phyloP scores from a whole-genome alignment of 2,329 filamentous ascomycete genomes.

The Pseudohalonectria lignicola region DNA sequence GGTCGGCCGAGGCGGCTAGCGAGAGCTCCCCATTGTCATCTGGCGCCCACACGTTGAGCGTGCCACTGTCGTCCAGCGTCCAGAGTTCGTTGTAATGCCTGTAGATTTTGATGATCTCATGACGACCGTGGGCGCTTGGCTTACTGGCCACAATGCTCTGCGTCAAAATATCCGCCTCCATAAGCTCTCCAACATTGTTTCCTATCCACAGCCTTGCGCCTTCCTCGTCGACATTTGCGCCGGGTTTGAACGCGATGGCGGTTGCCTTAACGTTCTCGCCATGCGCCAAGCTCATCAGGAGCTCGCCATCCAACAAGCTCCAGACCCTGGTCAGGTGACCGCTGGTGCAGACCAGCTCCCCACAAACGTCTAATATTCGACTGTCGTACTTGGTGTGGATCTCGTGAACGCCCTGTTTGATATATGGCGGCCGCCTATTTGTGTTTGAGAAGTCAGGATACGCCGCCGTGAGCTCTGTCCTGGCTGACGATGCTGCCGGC shows the following conservation, averaged over 20 bases:
- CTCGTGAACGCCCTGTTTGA: conserved; percentile 61
- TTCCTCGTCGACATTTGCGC: conserved; percentile 65
- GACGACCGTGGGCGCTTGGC: conserved; percentile 61
- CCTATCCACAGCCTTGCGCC: conserved; percentile 81
- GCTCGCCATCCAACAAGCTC: conserved; percentile 72
- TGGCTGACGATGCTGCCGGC: conserved; percentile 19
- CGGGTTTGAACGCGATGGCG: conserved; percentile 77
- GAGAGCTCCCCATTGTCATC: conserved; percentile 62
- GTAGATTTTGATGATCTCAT: conserved; percentile 75
- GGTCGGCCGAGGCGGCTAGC: conserved; percentile 57
- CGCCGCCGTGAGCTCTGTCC: conserved; percentile 42
- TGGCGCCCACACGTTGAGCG: conserved; percentile 77
- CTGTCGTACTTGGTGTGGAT: conserved; percentile 82
- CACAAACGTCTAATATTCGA: conserved; percentile 76
- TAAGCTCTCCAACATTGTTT: conserved; percentile 75
- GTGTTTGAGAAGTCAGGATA: conserved; percentile 79
- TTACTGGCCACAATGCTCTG: conserved; percentile 61
- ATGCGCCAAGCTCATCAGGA: conserved; percentile 70
- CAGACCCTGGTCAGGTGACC: conserved; percentile 82
- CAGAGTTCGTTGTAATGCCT: conserved; percentile 83
- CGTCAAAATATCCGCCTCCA: conserved; percentile 74
- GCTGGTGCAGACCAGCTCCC: conserved; percentile 75
- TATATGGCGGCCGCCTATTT: conserved; percentile 72
- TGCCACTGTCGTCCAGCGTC: conserved; percentile 85
- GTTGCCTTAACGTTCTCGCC: conserved; percentile 77